These are phyloP conservation scores for Mucor mucedo DNA, from an alignment of 371 early-diverging fungal genomes.

Conservation along the genomic window DNA sequence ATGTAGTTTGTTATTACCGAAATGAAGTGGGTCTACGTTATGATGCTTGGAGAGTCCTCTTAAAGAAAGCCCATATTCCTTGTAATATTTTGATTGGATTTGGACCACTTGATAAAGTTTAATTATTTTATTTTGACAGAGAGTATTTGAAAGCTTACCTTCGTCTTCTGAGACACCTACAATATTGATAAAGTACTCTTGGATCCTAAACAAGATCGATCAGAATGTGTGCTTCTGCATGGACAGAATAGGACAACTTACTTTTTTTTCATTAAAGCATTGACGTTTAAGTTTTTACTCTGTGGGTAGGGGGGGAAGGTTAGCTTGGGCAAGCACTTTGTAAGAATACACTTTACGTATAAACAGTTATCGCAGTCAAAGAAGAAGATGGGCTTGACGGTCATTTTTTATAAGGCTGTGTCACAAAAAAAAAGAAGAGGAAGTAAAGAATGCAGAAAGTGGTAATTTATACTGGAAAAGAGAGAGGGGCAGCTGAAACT, in stretches of 20 bases:
- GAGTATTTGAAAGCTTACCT: conserved; percentile 22
- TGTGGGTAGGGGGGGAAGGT: conserved; percentile 2
- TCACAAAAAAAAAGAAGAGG: neutral
- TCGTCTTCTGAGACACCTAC: conserved; percentile 58
- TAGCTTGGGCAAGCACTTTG: neutral
- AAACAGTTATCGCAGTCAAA: conserved; percentile 88
- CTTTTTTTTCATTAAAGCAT: conserved; percentile 64
- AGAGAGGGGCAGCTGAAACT: conserved; percentile 9
- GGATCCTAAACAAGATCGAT: conserved; percentile 43
- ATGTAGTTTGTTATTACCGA: conserved; percentile 37
- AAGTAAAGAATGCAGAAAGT: neutral
- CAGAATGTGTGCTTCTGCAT: neutral
- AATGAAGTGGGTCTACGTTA: conserved; percentile 66
- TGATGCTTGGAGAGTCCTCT: conserved; percentile 78
- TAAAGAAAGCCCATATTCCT: conserved; percentile 79
- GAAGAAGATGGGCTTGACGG: conserved; percentile 68
- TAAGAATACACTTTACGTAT: conserved; percentile 49
- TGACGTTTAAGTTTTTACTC: conserved; percentile 63
- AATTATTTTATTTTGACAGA: neutral
- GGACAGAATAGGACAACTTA: conserved; percentile 23
- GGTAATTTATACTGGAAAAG: neutral
- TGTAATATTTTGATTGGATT: conserved; percentile 65
- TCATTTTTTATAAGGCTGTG: conserved; percentile 8
- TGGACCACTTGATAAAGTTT: conserved; percentile 33
- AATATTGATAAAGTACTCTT: conserved; percentile 49